Conservation (phyloP, 139 green algal genomes). For the Diplosphaera chodatii region DNA sequence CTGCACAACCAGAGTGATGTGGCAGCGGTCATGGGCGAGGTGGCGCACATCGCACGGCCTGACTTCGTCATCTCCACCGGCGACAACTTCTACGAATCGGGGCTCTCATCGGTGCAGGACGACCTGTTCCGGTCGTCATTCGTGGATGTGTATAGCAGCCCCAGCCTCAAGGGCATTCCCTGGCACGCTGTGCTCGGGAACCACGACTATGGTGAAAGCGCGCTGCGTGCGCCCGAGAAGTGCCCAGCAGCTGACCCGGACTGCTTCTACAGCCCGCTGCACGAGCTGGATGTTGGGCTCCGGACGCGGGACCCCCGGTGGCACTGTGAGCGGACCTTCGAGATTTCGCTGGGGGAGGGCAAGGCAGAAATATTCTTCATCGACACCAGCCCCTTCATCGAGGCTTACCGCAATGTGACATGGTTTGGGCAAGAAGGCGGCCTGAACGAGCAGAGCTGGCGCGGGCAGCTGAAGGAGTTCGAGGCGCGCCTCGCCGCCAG, state of each 20-base stretch:
- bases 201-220: constrained; percentile 23
- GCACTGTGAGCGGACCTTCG: constrained; percentile 44
- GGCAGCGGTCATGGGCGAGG: constrained; percentile 44
- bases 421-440: constrained; percentile 44
- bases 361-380: constrained; percentile 62
- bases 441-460: constrained; percentile 39
- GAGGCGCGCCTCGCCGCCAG: constrained; percentile 22
- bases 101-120: constrained; percentile 35
- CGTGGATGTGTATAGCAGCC: constrained; percentile 35
- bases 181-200: constrained; percentile 47
- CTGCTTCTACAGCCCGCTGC: constrained; percentile 39
- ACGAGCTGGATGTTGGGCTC: constrained; percentile 34
- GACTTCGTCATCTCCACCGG: constrained; percentile 57
- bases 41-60: constrained; percentile 18
- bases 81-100: constrained; percentile 52
- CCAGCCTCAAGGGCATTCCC: constrained; percentile 43
- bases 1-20: constrained; percentile 42
- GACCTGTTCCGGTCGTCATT: constrained; percentile 38
- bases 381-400: constrained; percentile 58
- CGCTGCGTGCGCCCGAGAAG: not conserved
- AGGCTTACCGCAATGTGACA: constrained; percentile 23
- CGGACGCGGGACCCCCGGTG: constrained; percentile 38
- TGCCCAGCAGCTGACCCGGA: constrained; percentile 11
- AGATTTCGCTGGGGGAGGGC: not conserved
- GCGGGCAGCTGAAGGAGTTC: constrained; percentile 36